Base-by-base conservation (phyloP, 768 basidiomycete species). In the Kwoniella mangroviensis region DNA sequence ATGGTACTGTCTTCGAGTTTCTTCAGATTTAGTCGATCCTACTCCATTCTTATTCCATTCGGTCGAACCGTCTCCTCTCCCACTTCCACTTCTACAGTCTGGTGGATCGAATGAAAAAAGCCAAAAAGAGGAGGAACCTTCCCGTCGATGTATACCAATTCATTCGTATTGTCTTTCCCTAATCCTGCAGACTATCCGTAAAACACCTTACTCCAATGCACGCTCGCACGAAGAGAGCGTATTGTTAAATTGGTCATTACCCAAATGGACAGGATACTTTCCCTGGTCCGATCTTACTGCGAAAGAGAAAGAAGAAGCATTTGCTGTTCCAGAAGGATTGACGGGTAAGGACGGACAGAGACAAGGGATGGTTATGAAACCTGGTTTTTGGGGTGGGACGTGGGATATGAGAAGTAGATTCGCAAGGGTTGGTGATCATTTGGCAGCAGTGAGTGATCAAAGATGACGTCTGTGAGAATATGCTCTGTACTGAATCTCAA, bases 181-280 rank as follows among this genome's bases (percentile, higher is more conserved):
- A 6, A 65, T 69, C 12, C 15, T 63, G 7, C 19, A 41, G 4
- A 70, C 69, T 11, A 61, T 69, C n/a, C 51, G 42, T 12, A 34
- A 62, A 24, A 62, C 68, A 15, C 42, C 34, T 3, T 73, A 53
- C 54, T 56, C 49, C 17, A 49, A 43, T 26, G 68, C 59, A 3
- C 68, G 43, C 10, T 52, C 58, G 13, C 68, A 77, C 53, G 69
- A 67, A 17, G 63, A 70, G 55, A 28, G 26, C 2, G 58, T 74
- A 54, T 60, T 77, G 45, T 52, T 73, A 15, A 54, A 28, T 28
- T 75, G 72, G 69, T 69, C 66, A 67, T 43, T 77, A 19, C 76
- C 76, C 6, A 70, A 67, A 51, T 74, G 73, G 70, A 72, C 69
- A 11, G 75, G 75, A 1, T 60, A 66, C 24, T 64, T 45, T 1